Conservation (phyloP, 75 land plant species). For the Selaginella moellendorffii region DNA sequence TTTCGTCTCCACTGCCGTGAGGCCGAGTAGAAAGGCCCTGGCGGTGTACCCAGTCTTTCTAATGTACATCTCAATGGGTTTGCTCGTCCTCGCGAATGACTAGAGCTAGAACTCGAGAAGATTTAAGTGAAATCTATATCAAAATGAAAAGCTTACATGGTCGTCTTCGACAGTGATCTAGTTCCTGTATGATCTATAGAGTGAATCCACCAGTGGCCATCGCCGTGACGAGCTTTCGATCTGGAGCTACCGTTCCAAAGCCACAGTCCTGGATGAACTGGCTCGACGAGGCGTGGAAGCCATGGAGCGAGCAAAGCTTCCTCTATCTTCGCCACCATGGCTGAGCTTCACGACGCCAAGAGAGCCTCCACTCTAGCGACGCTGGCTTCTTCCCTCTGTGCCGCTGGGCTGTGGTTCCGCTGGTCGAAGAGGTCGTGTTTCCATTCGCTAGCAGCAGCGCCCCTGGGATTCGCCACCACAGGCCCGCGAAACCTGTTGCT, state of each 20-base stretch:
- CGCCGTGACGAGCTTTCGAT: too few species aligned
- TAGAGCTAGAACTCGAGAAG: too few species aligned
- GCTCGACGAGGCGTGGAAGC: too few species aligned
- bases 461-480: too few species aligned
- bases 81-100: slow-evolving; percentile 1
- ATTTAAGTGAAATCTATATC: too few species aligned
- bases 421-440: not conserved
- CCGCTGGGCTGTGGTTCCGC: not conserved
- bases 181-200: too few species aligned
- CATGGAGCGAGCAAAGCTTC: too few species aligned
- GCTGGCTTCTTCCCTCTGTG: not conserved
- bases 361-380: not conserved
- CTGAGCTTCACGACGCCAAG: not conserved
- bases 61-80: not conserved
- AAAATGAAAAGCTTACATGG: too few species aligned
- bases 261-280: too few species aligned
- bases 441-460: not conserved
- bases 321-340: not conserved
- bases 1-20: not conserved
- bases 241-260: too few species aligned
- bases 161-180: too few species aligned
- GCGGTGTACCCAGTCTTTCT: slow-evolving; percentile 2
- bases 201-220: too few species aligned
- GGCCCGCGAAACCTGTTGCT: not conserved
- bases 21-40: slow-evolving; percentile 4